Percentiles rank a stretch among this genome's conserved stretches.
Conservation (phyloP, 2,329 filamentous ascomycete genomes). For the Diaporthe citriasiana region DNA sequence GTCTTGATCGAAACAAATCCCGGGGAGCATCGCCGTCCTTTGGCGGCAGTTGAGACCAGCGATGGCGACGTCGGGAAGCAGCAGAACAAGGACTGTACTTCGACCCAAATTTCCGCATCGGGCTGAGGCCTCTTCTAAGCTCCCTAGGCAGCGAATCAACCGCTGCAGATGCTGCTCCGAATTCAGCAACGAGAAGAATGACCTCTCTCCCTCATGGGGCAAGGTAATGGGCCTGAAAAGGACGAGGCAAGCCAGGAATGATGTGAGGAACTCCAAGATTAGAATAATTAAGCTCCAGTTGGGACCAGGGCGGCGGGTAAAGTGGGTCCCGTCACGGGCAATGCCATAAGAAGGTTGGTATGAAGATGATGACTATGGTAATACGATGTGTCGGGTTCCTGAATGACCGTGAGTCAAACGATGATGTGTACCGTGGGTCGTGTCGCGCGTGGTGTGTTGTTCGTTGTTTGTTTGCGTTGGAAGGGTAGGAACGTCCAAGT, state of each 20-base stretch:
- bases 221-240: slow-evolving; percentile 19
- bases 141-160: background rate
- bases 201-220: background rate
- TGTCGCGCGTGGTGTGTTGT: background rate
- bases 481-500: background rate
- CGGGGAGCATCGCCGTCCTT: background rate
- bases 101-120: slow-evolving; percentile 34
- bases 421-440: background rate
- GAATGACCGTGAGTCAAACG: background rate
- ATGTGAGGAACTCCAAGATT: slow-evolving; percentile 20
- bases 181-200: background rate
- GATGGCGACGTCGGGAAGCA: background rate
- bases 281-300: slow-evolving; percentile 22
- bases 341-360: slow-evolving; percentile 6
- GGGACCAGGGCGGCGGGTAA: background rate
- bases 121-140: background rate
- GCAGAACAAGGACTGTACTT: background rate
- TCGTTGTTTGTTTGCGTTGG: background rate
- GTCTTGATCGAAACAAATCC: background rate
- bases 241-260: slow-evolving; percentile 19
- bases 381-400: slow-evolving; percentile 4
- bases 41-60: background rate
- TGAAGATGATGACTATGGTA: background rate
- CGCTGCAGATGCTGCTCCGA: background rate
- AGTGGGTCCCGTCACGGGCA: slow-evolving; percentile 2